Evolutionary conservation across 2,329 filamentous ascomycete genomes (phyloP).

Genomic region (Curvularia sp.): DNA sequence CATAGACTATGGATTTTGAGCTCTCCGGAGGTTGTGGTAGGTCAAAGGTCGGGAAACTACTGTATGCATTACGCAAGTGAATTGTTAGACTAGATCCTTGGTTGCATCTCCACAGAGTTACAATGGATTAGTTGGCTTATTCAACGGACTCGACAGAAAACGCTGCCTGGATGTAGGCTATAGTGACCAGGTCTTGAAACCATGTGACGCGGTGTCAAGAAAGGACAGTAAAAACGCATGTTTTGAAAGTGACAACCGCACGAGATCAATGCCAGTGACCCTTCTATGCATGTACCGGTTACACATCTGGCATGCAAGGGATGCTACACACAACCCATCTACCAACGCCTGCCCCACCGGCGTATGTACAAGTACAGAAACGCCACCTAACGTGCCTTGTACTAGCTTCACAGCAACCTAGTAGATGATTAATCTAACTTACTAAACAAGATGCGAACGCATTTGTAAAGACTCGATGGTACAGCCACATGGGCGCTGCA

Average conservation of each 20-base stretch:
- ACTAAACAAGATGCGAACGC: background rate
- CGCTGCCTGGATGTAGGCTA: too few relatives aligned
- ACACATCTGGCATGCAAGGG: background rate
- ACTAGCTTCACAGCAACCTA: background rate
- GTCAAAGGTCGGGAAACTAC: background rate
- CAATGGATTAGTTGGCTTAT: background rate
- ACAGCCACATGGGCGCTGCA: constrained; percentile 3
- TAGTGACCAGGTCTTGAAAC: background rate
- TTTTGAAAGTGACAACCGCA: background rate
- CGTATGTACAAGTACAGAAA: background rate
- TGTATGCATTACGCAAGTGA: background rate
- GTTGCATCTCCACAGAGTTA: background rate
- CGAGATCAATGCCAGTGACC: background rate
- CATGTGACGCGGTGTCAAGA: background rate
- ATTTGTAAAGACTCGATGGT: background rate
- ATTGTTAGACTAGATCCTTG: background rate
- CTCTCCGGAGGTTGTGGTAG: background rate
- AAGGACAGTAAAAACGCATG: background rate
- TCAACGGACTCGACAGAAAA: background rate
- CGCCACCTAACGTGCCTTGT: background rate
- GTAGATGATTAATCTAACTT: constrained; percentile 5
- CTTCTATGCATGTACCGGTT: background rate
- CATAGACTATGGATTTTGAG: background rate
- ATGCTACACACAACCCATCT: background rate
- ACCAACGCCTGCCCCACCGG: background rate